Conservation (phyloP, 805 yeast species). For the Yarrowia bubula region DNA sequence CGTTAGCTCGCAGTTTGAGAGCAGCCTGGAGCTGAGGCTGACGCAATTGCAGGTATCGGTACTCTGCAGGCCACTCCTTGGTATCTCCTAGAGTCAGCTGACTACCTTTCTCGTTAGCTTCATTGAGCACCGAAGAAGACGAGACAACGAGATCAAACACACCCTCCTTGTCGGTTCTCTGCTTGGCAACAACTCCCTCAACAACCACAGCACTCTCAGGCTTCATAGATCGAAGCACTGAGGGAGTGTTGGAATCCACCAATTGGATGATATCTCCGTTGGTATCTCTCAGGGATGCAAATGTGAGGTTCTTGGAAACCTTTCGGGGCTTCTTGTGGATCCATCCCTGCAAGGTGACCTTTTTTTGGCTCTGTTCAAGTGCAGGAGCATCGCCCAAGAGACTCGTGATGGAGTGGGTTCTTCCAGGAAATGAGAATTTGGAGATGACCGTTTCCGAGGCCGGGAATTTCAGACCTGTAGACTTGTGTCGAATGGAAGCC, state of each 20-base stretch:
- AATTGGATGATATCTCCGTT: conserved; percentile 68
- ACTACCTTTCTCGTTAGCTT: conserved; percentile 62
- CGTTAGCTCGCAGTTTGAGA: conserved; percentile 40
- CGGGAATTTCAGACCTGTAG: background rate
- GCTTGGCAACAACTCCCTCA: conserved; percentile 48
- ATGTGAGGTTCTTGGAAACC: conserved; percentile 60
- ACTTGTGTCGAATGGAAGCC: background rate
- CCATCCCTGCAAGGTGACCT: conserved; percentile 73
- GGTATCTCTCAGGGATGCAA: conserved; percentile 73
- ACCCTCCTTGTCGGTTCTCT: conserved; percentile 31
- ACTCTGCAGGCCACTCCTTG: conserved; percentile 70
- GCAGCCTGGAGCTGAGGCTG: conserved; percentile 38
- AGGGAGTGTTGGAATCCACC: conserved; percentile 42
- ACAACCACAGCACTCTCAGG: conserved; percentile 76
- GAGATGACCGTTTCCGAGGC: conserved; percentile 1
- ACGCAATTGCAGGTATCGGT: conserved; percentile 77
- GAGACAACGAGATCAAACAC: conserved; percentile 59
- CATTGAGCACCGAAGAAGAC: conserved; percentile 56
- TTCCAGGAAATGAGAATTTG: conserved; percentile 2
- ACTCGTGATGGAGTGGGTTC: conserved; percentile 8
- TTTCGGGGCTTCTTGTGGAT: conserved; percentile 70
- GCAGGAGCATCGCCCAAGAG: background rate
- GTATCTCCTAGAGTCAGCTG: conserved; percentile 62
- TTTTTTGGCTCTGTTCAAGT: conserved; percentile 3
- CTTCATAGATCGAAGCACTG: conserved; percentile 49